Evolutionary conservation across 2,329 filamentous ascomycete species (phyloP).

Genomic region (Microascus cirrosus): DNA sequence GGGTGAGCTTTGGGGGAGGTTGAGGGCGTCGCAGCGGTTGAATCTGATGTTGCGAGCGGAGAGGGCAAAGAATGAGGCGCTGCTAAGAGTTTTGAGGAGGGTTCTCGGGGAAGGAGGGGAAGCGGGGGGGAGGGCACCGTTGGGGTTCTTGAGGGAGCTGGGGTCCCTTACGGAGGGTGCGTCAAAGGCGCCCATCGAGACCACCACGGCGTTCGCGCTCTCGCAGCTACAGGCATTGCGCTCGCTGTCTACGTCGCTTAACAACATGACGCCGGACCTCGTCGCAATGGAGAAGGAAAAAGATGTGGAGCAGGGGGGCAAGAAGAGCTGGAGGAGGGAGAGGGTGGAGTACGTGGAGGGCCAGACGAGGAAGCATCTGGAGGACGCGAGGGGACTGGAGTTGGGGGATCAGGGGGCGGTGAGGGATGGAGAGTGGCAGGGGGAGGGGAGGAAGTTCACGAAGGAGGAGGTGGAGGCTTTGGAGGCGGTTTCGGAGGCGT

Average conservation of each 20-base stretch:
- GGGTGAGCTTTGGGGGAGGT: slow-evolving; percentile 57
- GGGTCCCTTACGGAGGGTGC: slow-evolving; percentile 39
- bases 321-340: slow-evolving; percentile 53
- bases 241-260: slow-evolving; percentile 47
- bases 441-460: slow-evolving; percentile 35
- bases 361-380: slow-evolving; percentile 65
- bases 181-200: slow-evolving; percentile 47
- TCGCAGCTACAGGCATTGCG: slow-evolving; percentile 75
- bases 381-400: slow-evolving; percentile 57
- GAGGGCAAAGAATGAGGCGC: slow-evolving; percentile 57
- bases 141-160: slow-evolving; percentile 48
- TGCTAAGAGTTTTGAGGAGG: slow-evolving; percentile 51
- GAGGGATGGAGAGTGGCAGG: slow-evolving; percentile 54
- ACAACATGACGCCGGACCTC: slow-evolving; percentile 56
- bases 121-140: slow-evolving; percentile 18
- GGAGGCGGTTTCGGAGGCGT: slow-evolving; percentile 35
- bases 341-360: slow-evolving; percentile 75
- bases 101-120: slow-evolving; percentile 6
- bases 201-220: slow-evolving; percentile 67
- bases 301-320: slow-evolving; percentile 9
- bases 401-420: slow-evolving; percentile 49
- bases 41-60: slow-evolving; percentile 61
- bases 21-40: slow-evolving; percentile 70
- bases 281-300: slow-evolving; percentile 14
- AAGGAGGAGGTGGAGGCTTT: slow-evolving; percentile 45